phyloP scores from a whole-genome alignment of 2,329 filamentous ascomycete genomes.

The Catunica adiposa region DNA sequence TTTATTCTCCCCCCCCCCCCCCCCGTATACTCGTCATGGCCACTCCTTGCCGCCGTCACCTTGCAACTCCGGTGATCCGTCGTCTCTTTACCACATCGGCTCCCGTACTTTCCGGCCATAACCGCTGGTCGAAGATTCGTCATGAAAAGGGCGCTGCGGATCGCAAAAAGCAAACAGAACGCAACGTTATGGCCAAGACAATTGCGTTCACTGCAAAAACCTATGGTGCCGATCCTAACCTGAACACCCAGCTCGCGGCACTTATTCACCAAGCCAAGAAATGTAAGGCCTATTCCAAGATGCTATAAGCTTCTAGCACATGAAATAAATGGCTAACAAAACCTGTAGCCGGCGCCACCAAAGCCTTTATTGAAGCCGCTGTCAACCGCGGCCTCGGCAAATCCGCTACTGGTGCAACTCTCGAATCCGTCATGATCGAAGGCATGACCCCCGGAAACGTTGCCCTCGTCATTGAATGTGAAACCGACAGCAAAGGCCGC shows the following conservation, averaged over 20 bases:
- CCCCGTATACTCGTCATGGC: background rate
- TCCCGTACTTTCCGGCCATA: constrained; percentile 54
- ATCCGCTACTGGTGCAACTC: constrained; percentile 52
- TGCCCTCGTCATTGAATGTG: constrained; percentile 67
- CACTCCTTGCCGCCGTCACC: background rate
- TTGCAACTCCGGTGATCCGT: background rate
- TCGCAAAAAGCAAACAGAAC: constrained; percentile 55
- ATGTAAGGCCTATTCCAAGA: constrained; percentile 25
- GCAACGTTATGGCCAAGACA: constrained; percentile 51
- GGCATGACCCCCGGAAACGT: constrained; percentile 61
- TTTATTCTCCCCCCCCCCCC: background rate
- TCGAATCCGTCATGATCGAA: constrained; percentile 69
- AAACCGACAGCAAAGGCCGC: constrained; percentile 66
- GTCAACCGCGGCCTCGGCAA: constrained; percentile 79
- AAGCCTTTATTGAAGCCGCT: constrained; percentile 66
- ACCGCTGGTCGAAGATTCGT: constrained; percentile 89
- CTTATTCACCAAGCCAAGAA: constrained; percentile 67
- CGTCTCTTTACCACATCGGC: constrained; percentile 6
- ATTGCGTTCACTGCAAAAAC: constrained; percentile 58
- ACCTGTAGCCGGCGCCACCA: constrained; percentile 53
- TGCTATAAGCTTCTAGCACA: background rate
- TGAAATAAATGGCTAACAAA: background rate
- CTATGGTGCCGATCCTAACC: constrained; percentile 28
- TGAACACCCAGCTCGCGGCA: constrained; percentile 60
- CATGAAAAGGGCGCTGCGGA: constrained; percentile 88